Evolutionary conservation across 176 grass and related monocot genomes (phyloP).

Genomic region (Melocanna baccifera): DNA sequence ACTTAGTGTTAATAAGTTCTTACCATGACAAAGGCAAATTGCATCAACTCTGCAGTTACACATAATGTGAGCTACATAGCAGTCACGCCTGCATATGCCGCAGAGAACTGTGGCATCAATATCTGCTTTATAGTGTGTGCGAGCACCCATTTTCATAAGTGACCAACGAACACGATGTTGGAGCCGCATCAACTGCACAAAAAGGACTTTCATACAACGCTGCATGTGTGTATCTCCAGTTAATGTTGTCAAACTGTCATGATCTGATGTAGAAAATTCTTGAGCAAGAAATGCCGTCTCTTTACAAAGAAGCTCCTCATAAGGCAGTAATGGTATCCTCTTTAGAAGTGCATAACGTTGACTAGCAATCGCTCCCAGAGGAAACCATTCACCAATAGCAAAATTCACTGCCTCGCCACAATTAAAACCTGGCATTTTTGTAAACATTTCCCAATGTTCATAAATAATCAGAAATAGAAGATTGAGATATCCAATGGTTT

Average conservation of each 20-base stretch:
- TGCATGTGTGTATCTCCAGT: constrained; percentile 29
- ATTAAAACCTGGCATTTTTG: constrained; percentile 59
- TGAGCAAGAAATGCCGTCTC: constrained; percentile 56
- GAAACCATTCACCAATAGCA: constrained; percentile 79
- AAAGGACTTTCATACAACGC: constrained; percentile 52
- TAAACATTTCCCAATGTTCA: constrained; percentile 1
- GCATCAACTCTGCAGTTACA: constrained; percentile 78
- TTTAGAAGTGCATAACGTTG: constrained; percentile 83
- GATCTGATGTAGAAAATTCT: constrained; percentile 22
- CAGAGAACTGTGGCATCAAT: constrained; percentile 53
- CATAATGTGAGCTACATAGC: constrained; percentile 76
- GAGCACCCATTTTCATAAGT: constrained; percentile 63
- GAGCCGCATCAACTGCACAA: constrained; percentile 82
- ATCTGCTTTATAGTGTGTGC: constrained; percentile 43
- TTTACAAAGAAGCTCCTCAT: constrained; percentile 91
- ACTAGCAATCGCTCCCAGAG: constrained; percentile 70
- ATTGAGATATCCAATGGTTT: constrained; percentile 13
- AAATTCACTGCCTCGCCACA: constrained; percentile 98
- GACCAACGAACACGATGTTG: constrained; percentile 54
- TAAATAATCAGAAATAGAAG: constrained; percentile 16
- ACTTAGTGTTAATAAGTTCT: constrained; percentile 18
- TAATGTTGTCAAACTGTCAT: constrained; percentile 7
- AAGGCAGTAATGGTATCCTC: constrained; percentile 72
- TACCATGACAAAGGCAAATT: constrained; percentile 92
- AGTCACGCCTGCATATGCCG: constrained; percentile 75